These are phyloP conservation scores for Xerocomus cyaneibrunnescens DNA, from an alignment of 1,284 basidiomycete genomes.

Conservation along the genomic window DNA sequence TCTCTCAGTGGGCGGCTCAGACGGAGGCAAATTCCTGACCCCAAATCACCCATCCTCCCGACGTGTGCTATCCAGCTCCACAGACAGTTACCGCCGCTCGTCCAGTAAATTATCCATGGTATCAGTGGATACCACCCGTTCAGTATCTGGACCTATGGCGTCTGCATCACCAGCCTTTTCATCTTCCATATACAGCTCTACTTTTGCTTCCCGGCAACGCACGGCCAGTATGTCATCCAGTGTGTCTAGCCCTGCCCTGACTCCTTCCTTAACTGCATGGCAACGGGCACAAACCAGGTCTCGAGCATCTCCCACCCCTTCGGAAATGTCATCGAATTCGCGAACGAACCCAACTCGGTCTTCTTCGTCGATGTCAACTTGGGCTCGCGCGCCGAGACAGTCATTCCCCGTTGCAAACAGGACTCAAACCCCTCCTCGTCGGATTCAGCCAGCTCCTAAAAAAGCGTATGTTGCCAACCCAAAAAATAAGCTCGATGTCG, in stretches of 20 bases:
- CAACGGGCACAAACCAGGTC: constrained; percentile 46
- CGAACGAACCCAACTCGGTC: constrained; percentile 44
- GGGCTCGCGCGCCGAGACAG: constrained; percentile 66
- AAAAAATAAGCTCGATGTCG: constrained; percentile 87
- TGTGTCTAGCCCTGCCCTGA: constrained; percentile 37
- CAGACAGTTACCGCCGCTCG: constrained; percentile 39
- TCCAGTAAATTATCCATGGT: constrained; percentile 32
- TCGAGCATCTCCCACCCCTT: constrained; percentile 56
- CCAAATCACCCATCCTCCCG: constrained; percentile 46
- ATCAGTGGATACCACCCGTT: constrained; percentile 32
- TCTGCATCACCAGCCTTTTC: constrained; percentile 32
- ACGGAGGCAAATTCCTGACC: constrained; percentile 46
- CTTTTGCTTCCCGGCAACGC: constrained; percentile 78
- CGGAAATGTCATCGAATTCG: constrained; percentile 48
- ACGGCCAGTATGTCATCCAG: constrained; percentile 60
- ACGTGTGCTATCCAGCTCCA: constrained; percentile 50
- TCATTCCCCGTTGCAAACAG: constrained; percentile 48
- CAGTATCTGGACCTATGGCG: constrained; percentile 36
- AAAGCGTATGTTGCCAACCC: constrained; percentile 83
- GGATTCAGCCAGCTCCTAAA: constrained; percentile 39
- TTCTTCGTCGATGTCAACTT: constrained; percentile 53
- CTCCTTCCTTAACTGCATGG: constrained; percentile 38
- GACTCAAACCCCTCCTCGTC: constrained; percentile 47
- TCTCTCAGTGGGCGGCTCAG: constrained; percentile 45
- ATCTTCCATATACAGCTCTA: constrained; percentile 54